Base-by-base conservation (phyloP, 805 yeast genomes). In the Yamadazyma ubonensis region DNA sequence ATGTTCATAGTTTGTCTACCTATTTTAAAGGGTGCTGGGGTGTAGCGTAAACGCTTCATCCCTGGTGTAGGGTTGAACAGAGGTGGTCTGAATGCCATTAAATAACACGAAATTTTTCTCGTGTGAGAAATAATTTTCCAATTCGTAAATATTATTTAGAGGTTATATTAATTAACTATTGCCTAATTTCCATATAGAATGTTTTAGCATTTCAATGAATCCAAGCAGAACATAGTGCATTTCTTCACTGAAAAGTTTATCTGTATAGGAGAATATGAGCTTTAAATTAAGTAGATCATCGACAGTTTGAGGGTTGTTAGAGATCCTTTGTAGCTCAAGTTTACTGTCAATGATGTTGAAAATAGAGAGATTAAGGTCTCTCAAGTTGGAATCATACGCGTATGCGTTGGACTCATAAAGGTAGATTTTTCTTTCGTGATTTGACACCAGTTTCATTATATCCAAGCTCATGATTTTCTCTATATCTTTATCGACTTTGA, bases 281-380 rank as follows among this genome's bases (percentile, higher is more conserved):
- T 75, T 74, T 42, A 83, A 58, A 49, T 79, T 81, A 81, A 86
- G 78, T 38, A 83, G 58, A 39, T 82, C 86, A 34, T 81, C 82
- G 3, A 67, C 47, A 1, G 58, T 53, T 9, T 44, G 38, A 0
- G 83, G 82, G 1, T 50, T 47, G 3, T 43, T 42, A 1, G 78
- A 77, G 50, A 75, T 58, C 2, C 54, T 53, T 19, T 58, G 58
- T 19, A 82, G 57, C 46, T 81, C 83, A 16, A 78, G 53, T 51
- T 79, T 77, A 46, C 71, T 67, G 53, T 83, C 87, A 20, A 78
- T 55, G 10, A 70, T 66, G 33, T 59, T 59, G 46, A 61, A 65
- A 3, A 78, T 65, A 3, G 75, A 71, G 18, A 76, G 61, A 15
- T 65, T 69, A 10, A 39, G 38, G 33, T 43, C 39, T 14, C 33